A percentile compares a stretch with the other conserved stretches of the same genome.
Conservation (phyloP, 495 filamentous ascomycete species). For the Podospora australis region DNA sequence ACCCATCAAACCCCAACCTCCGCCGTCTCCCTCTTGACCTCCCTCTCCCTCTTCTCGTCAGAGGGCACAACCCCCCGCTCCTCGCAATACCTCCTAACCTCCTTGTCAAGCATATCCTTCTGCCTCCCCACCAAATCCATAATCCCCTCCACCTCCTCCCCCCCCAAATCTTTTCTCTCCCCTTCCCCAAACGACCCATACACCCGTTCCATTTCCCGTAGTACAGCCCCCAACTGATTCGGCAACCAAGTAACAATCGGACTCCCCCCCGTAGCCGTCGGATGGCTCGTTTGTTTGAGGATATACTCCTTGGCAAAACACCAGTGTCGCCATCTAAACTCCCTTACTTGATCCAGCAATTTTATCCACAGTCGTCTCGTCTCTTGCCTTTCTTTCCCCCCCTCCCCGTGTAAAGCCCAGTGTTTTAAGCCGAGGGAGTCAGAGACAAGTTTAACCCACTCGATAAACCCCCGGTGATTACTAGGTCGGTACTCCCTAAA, state of each 20-base stretch:
- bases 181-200: constrained; percentile 41
- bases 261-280: constrained; percentile 83
- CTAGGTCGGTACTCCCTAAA: constrained; percentile 80
- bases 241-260: constrained; percentile 90
- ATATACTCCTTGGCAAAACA: constrained; percentile 94
- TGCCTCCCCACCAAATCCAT: constrained; percentile 67
- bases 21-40: too few relatives aligned
- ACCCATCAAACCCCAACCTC: too few relatives aligned
- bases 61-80: constrained; percentile 64
- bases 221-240: constrained; percentile 72
- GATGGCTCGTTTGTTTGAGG: constrained; percentile 71
- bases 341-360: constrained; percentile 74
- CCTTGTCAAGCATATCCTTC: constrained; percentile 60
- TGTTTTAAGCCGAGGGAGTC: constrained; percentile 51
- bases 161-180: too few relatives aligned
- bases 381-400: constrained; percentile 29
- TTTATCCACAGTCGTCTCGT: constrained; percentile 55
- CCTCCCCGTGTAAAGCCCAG: constrained; percentile 46
- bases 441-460: constrained; percentile 55
- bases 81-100: constrained; percentile 74
- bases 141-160: constrained; percentile 45
- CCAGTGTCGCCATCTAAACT: constrained; percentile 93
- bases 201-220: constrained; percentile 65
- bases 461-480: constrained; percentile 78
- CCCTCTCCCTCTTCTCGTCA: too few relatives aligned